Conservation (phyloP, 2,329 filamentous ascomycete genomes). For the Talaromyces funiculosus region DNA sequence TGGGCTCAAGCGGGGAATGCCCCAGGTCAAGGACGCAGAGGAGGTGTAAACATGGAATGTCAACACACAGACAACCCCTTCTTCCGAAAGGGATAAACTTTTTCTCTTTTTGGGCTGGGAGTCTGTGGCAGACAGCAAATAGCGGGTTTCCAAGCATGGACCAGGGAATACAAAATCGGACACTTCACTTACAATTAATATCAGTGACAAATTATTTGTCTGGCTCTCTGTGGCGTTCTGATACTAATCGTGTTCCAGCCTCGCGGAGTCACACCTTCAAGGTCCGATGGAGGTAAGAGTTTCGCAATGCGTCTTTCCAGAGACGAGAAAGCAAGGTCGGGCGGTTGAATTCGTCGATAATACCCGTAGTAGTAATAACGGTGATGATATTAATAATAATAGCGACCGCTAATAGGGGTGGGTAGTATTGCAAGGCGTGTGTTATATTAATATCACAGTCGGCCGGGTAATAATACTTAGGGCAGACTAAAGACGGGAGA, state of each 20-base stretch:
- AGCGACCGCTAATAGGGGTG: conserved; percentile 1
- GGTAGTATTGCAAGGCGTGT: background rate
- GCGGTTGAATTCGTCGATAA: background rate
- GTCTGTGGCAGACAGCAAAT: conserved; percentile 3
- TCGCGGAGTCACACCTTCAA: conserved; percentile 8
- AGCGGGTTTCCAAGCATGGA: background rate
- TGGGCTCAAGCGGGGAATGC: conserved; percentile 14
- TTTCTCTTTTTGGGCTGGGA: background rate
- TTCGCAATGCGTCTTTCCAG: conserved; percentile 11
- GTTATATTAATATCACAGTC: conserved; percentile 7
- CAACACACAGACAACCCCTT: conserved; percentile 15
- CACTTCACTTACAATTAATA: background rate
- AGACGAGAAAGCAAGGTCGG: background rate
- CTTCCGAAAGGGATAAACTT: conserved; percentile 9
- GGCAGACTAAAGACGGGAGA: conserved; percentile 6
- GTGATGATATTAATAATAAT: background rate
- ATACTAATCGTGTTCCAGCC: conserved; percentile 10
- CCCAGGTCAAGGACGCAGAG: conserved; percentile 6
- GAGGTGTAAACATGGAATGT: conserved; percentile 16
- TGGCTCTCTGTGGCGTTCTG: background rate
- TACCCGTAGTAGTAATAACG: background rate
- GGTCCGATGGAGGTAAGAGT: conserved; percentile 8
- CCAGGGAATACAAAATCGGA: background rate
- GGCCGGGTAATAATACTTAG: background rate
- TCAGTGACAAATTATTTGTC: background rate